Evolutionary conservation across 2,329 filamentous ascomycete species (phyloP), one percentile per base, ranked within the genome.

Genomic region (Fusarium compactum): DNA sequence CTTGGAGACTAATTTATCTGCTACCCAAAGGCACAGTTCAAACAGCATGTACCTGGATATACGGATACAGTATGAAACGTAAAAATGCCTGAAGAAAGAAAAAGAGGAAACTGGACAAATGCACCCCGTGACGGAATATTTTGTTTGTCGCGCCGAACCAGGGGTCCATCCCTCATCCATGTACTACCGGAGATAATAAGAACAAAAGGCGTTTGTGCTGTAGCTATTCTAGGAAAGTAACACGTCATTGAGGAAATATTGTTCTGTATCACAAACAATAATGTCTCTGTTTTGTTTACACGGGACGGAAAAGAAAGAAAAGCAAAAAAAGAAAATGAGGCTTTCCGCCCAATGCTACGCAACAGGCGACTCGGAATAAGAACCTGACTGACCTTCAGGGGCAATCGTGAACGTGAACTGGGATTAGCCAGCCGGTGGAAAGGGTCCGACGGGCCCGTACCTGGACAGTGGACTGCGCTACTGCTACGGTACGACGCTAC

Each of bases 261-360:
- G 9, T 10, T 34, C 10, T 11, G 9, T 32, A 55, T 25, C 4
- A 16, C 20, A 15, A 52, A 57, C 18, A 60, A 43, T 30, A 45
- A 12, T 59, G 40, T 32, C 32, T 55, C 43, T 57, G 46, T 60
- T 68, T 58, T 52, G 54, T 57, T 38, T 38, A 46, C 6, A 41
- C 3, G 16, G 22, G 18, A 25, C 18, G 12, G 30, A 25, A 52
- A 44, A 16, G 20, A 27, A 27, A 29, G 27, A 47, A 20, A 47
- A 29, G 24, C 18, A 56, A 51, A 55, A 56, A 71, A 71, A 30
- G 48, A 61, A 52, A 55, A 50, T 45, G 68, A 70, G 58, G 68
- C 68, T 64, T 58, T 32, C 25, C 44, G 27, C 30, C 54, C 44
- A 11, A 50, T 30, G 41, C 7, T 24, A 53, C 41, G 32, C 24